Evolutionary conservation across 1,139 yeast genomes (phyloP), one percentile per base, ranked within the genome.

Genomic region (Zygosaccharomyces pseudobailii): DNA sequence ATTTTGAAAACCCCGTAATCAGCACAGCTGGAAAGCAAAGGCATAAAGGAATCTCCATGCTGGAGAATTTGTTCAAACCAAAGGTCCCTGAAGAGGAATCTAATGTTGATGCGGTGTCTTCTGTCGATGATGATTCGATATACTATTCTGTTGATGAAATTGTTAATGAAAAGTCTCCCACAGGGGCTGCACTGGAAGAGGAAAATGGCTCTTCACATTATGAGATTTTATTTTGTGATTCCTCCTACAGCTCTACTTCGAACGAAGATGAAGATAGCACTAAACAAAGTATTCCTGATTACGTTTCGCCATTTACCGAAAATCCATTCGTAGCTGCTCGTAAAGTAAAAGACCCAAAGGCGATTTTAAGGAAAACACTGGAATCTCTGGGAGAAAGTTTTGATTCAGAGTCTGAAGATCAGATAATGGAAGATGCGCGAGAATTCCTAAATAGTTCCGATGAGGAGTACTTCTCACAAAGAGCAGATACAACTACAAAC

Each of bases 201-300:
- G 22, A 10, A 19, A 3, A 3, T 1, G 21, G 23, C 1, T 17
- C 19, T 22, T 32, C 45, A 4, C 43, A 40, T 21, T 56, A 54
- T 41, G 50, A 57, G 39, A 36, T 57, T 31, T 22, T 49, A 6
- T 49, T 56, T 20, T 41, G 55, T 5, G 53, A 46, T 8, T 56
- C 60, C 3, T 45, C 47, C 2, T 57, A 57, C 32, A 56, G 59
- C 44, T 47, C 53, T 1, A 42, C 55, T 7, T 54, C 58, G 7
- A 31, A 24, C 31, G 55, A 50, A 13, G 52, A 53, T 28, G 51
- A 52, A 22, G 43, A 41, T 2, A 43, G 47, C 4, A 5, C 45
- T n/a, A 6, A 38, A 17, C 47, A 45, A 8, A 39, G 47, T 3
- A n/a, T 42, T 5, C 22, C 30, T 10, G 48, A 46, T 9, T 57